Evolutionary conservation across 371 early-diverging fungal genomes (phyloP).

Genomic region (Funneliformis caledonium): DNA sequence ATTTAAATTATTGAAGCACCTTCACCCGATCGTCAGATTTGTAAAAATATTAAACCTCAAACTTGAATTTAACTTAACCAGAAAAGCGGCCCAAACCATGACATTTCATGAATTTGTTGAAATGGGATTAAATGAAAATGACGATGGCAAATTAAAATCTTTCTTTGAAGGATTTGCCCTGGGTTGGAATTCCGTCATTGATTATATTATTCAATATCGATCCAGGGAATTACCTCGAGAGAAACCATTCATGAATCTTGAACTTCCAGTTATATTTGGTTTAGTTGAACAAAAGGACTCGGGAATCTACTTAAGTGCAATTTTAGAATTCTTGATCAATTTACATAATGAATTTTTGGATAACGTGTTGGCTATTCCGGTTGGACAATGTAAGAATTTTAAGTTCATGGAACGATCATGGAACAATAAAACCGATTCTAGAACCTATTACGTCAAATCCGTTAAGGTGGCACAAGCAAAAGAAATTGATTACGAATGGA

Average conservation of each 20-base stretch:
- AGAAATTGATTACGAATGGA: background rate
- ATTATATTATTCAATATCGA: background rate
- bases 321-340: conserved; percentile 22
- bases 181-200: conserved; percentile 30
- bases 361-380: background rate
- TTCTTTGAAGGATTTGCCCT: conserved; percentile 14
- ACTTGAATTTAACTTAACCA: conserved; percentile 25
- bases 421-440: background rate
- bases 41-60: conserved; percentile 6
- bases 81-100: conserved; percentile 14
- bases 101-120: conserved; percentile 36
- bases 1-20: conserved; percentile 19
- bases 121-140: background rate
- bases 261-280: conserved; percentile 13
- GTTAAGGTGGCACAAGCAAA: background rate
- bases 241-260: conserved; percentile 4
- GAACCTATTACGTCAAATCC: background rate
- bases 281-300: conserved; percentile 22
- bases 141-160: background rate
- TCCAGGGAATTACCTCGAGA: conserved; percentile 6
- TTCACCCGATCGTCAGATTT: conserved; percentile 36
- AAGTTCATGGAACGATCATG: conserved; percentile 13
- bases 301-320: conserved; percentile 26
- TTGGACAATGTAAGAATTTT: conserved; percentile 10
- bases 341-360: conserved; percentile 37